phyloP scores from a whole-genome alignment of 345 rosid genomes.

The Kandelia obovata region DNA sequence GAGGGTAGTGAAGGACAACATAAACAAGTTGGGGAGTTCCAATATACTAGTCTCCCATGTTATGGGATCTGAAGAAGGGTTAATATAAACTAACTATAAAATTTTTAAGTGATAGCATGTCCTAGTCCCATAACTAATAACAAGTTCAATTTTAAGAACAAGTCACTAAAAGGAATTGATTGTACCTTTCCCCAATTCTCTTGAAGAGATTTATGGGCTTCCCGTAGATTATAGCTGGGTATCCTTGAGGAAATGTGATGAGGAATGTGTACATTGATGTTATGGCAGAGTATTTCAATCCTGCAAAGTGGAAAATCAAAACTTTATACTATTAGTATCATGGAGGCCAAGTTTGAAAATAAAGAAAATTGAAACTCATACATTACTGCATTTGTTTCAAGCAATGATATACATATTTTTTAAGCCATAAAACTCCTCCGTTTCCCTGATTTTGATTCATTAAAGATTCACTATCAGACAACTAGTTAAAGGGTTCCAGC shows the following conservation, averaged over 20 bases:
- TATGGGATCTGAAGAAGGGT: no score
- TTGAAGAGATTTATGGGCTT: constrained; percentile 71
- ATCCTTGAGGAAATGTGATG: constrained; percentile 80
- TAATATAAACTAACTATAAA: no score
- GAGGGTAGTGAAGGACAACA: no score
- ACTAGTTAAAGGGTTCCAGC: no score
- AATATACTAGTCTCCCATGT: no score
- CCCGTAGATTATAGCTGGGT: constrained; percentile 79
- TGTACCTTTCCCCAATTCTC: constrained; percentile 85
- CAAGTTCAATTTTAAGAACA: background rate
- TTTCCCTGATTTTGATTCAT: background rate
- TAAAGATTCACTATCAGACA: background rate
- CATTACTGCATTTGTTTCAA: background rate
- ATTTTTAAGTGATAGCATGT: background rate
- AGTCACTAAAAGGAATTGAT: no score
- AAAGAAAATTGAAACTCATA: background rate
- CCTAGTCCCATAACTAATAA: background rate
- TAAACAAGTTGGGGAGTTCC: no score
- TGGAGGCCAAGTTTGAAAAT: background rate
- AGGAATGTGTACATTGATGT: constrained; percentile 79
- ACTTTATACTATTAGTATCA: background rate
- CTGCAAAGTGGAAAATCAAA: constrained; percentile 38
- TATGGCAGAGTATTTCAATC: constrained; percentile 89
- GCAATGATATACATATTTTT: background rate
- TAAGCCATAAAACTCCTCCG: background rate